A percentile compares a stretch with the other conserved stretches of the same genome.
Conservation (phyloP, 768 basidiomycete genomes). For the Lentinula raphanica region DNA sequence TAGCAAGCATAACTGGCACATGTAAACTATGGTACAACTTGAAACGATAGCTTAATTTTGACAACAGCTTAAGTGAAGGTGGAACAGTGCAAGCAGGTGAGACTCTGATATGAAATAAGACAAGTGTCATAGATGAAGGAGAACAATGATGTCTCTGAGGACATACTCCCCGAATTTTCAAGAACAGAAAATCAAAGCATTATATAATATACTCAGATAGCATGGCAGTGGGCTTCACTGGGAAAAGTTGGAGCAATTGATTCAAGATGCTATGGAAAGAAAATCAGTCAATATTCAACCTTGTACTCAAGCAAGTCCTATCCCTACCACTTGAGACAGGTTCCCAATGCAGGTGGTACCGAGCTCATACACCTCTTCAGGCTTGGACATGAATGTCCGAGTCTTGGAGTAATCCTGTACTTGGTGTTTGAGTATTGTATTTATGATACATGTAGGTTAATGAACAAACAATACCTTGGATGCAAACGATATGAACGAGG, state of each 20-base stretch:
- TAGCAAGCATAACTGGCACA: too few species aligned
- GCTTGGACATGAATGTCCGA: neutral
- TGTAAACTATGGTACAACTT: neutral
- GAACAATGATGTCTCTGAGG: neutral
- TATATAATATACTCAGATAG: neutral
- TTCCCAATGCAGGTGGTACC: neutral
- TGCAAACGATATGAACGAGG: slow-evolving; percentile 10
- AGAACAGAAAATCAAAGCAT: neutral
- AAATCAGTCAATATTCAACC: neutral
- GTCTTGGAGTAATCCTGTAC: neutral
- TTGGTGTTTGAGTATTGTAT: slow-evolving; percentile 21
- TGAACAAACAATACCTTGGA: neutral
- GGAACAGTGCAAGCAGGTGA: neutral
- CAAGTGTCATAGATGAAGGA: neutral
- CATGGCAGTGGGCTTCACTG: neutral
- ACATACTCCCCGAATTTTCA: neutral
- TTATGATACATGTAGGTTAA: neutral
- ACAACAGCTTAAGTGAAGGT: neutral
- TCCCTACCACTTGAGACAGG: neutral
- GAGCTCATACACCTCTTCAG: neutral
- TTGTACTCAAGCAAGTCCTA: too few species aligned
- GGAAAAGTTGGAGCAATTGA: neutral
- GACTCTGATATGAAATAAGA: neutral
- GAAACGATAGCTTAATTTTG: neutral
- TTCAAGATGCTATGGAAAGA: neutral